A percentile compares a stretch with the other conserved stretches of the same genome.
These are phyloP conservation scores for Exutisphaerella laricina DNA, from an alignment of 2,329 filamentous ascomycete species.

Conservation along the genomic window DNA sequence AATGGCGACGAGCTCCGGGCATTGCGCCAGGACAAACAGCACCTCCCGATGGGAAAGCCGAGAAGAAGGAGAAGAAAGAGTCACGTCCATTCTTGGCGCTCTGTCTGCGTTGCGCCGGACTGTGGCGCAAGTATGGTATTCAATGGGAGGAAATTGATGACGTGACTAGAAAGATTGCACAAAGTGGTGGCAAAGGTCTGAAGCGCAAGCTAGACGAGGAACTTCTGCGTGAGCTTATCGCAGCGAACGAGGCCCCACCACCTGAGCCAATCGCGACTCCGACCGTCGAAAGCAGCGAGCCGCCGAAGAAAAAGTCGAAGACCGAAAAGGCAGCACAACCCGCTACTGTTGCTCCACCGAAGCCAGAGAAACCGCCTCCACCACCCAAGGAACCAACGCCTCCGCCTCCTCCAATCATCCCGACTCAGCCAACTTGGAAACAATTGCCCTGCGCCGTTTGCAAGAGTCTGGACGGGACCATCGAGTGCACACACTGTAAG, in stretches of 20 bases:
- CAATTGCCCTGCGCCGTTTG: conserved; percentile 83
- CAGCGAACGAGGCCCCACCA: conserved; percentile 52
- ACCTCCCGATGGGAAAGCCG: conserved; percentile 59
- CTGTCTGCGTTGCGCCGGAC: conserved; percentile 80
- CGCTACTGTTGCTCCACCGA: conserved; percentile 44
- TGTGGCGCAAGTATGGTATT: conserved; percentile 94
- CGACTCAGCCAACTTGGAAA: conserved; percentile 72
- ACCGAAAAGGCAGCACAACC: conserved; percentile 33
- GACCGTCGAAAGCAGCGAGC: conserved; percentile 39
- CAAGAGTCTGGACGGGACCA: conserved; percentile 63
- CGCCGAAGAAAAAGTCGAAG: conserved; percentile 57
- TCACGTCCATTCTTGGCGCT: conserved; percentile 69
- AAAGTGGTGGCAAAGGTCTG: conserved; percentile 76
- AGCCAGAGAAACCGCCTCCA: conserved; percentile 49
- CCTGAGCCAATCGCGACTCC: conserved; percentile 22
- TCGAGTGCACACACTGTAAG: conserved; percentile 80
- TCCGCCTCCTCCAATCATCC: conserved; percentile 59
- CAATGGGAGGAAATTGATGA: conserved; percentile 95
- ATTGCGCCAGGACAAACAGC: conserved; percentile 66
- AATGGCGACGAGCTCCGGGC: conserved; percentile 86
- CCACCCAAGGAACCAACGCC: conserved; percentile 49
- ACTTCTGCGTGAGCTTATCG: conserved; percentile 66
- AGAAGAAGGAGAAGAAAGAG: conserved; percentile 66
- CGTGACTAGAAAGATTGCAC: conserved; percentile 76
- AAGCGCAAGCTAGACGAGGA: conserved; percentile 91